A percentile compares a stretch with the other conserved stretches of the same genome.
These are phyloP conservation scores for Quercus phellos DNA, from an alignment of 331 rosid species.

Conservation along the genomic window DNA sequence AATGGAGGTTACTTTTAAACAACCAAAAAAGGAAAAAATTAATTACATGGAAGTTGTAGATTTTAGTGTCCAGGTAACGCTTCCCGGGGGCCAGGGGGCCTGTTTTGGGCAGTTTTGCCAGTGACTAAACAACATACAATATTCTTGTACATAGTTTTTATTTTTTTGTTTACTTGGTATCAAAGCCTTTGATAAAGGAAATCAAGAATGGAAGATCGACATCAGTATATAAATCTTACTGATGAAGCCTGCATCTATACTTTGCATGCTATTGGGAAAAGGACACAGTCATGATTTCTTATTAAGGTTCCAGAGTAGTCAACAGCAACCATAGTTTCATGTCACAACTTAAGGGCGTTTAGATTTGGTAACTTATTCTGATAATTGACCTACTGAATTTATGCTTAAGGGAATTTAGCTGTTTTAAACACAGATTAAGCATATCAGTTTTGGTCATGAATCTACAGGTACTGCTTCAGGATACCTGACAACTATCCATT, in stretches of 20 bases:
- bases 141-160: not conserved
- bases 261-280: not conserved
- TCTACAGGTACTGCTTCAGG: constrained; percentile 63
- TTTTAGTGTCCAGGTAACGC: not conserved
- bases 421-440: no score
- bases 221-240: not conserved
- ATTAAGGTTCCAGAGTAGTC: not conserved
- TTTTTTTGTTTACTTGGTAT: not conserved
- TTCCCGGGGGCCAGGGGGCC: not conserved
- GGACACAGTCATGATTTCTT: not conserved
- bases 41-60: not conserved
- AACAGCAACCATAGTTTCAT: not conserved
- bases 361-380: no score
- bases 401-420: no score
- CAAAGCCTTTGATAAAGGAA: not conserved
- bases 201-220: not conserved
- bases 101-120: not conserved
- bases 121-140: not conserved
- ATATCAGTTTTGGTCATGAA: constrained; percentile 16
- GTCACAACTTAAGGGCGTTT: no score
- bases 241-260: not conserved
- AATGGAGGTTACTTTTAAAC: not conserved
- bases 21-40: no score
- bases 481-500: constrained; percentile 73
- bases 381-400: no score